Evolutionary conservation across 164 flowering plant species (phyloP).

Genomic region (Vitis riparia): DNA sequence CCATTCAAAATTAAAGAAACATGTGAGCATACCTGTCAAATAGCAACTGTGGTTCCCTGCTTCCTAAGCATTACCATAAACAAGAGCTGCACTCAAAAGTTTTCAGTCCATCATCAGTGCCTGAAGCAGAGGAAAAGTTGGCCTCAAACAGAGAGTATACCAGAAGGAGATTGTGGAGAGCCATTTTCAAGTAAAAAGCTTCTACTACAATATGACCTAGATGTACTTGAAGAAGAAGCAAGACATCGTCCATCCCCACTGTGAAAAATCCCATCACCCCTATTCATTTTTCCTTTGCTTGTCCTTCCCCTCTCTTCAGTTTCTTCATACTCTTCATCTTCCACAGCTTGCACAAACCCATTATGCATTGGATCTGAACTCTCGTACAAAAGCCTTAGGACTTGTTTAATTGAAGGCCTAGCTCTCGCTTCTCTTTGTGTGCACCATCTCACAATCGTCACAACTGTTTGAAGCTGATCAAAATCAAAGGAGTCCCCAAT

Average conservation of each 20-base stretch:
- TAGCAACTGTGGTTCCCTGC: neutral
- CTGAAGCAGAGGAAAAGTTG: neutral
- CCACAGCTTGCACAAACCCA: constrained; percentile 62
- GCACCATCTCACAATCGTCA: constrained; percentile 80
- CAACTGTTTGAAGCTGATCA: constrained; percentile 73
- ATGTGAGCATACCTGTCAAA: neutral
- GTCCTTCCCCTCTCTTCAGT: constrained; percentile 40
- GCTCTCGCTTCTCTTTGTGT: constrained; percentile 79
- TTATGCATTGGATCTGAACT: constrained; percentile 71
- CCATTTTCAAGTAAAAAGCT: constrained; percentile 86
- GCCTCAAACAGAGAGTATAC: constrained; percentile 37
- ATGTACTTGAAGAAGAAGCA: constrained; percentile 90
- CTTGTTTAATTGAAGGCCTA: constrained; percentile 94
- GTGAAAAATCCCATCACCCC: constrained; percentile 46
- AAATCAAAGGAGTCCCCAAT: constrained; percentile 61
- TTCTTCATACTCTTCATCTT: constrained; percentile 64
- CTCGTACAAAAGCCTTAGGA: constrained; percentile 81
- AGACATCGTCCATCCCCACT: constrained; percentile 79
- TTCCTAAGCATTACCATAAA: neutral
- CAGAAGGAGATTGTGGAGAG: constrained; percentile 73
- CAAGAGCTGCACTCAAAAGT: neutral
- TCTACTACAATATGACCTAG: constrained; percentile 89
- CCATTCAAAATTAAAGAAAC: neutral
- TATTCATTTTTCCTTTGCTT: constrained; percentile 55
- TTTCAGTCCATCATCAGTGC: neutral